Evolutionary conservation across 2,329 filamentous ascomycete genomes (phyloP), one percentile per base, ranked within the genome.

Genomic region (Trichoderma sp.): DNA sequence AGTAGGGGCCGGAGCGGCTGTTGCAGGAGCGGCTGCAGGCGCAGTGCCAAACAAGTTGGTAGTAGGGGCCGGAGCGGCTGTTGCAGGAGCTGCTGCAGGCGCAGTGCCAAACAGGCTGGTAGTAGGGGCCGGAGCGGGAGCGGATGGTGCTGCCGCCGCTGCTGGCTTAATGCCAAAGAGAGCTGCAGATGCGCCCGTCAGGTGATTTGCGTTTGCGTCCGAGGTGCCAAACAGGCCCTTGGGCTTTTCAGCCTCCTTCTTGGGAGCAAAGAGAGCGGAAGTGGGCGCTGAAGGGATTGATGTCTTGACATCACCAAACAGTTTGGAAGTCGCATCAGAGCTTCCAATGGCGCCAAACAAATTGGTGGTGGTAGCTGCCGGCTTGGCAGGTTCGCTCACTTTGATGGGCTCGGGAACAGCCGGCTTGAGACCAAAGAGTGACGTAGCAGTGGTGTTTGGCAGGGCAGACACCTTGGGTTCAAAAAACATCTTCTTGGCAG

Each of bases 311-410:
- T 71, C 69, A 19, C 80, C 81, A 70, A 84, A 84, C 15, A 82
- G 63, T 15, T 73, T 79, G 17, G 75, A 73, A 2, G 75, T 74
- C 29, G 79, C 76, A 15, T 74, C 71, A 29, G 77, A 72, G 67
- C 80, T 80, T 42, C 71, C 75, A 9, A 73, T 71, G 58, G 71
- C 69, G 22, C 80, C 81, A 70, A 84, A 84, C n/a, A 82, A 64
- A 13, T 73, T 79, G 25, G 74, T 73, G 5, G 69, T 48, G 25
- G 74, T 72, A 3, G 78, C 32, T 3, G 69, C 50, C 13, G 75
- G 75, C 64, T n/a, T 74, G 27, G 15, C 52, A 12, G 61, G 61
- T 25, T 64, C 61, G 61, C 61, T 64, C 35, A 42, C 72, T 9
- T 80, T 75, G 5, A 72, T 34, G 7, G 74, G 39, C 67, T 78